Base-by-base conservation (phyloP, 106 monocot genomes). In the Narthecium ossifragum region DNA sequence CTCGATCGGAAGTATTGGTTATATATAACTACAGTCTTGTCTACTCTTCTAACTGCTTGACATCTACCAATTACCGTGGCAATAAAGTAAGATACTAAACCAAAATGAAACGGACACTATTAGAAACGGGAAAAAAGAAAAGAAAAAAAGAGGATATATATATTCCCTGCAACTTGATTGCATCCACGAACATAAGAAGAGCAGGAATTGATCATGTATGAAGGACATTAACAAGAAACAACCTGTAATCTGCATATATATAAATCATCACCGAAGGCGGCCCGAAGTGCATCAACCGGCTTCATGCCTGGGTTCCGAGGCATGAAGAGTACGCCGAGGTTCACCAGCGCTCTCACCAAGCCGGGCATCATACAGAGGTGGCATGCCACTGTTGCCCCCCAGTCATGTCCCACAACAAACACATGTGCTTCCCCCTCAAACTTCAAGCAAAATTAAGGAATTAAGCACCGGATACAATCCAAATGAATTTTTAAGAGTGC, bases 351-450 rank as follows among this genome's bases (percentile, higher is more conserved):
- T 48, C 65, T 78, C 45, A 82, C 75, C 32, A 23, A 58, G n/a
- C 82, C 82, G 4, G 82, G 76, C 39, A 82, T 63, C 53, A 63
- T 13, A 39, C 72, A 71, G 14, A 88, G 59, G 48, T 66, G 63
- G 78, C 86, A 82, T 18, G 86, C 78, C 47, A 78, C 64, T 8
- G 64, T 31, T 29, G 86, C 78, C 20, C 87, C 87, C 78, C 82
- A 82, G 40, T 82, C 82, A 52, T 88, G 87, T 20, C 59, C n/a
- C 22, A 70, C 75, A 26, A 88, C 78, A 62, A 76, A 78, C 26
- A 79, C 87, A 74, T 69, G 33, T 3, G 9, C 15, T 1, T n/a
- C n/a, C n/a, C n/a, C 0, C 15, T 15, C 9, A 39, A 39, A 39
- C 15, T 37, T 31, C 32, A 0, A 1, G 20, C 6, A 48, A 18